Conservation (phyloP, 2,329 filamentous ascomycete species). For the Scedosporium aurantiacum region DNA sequence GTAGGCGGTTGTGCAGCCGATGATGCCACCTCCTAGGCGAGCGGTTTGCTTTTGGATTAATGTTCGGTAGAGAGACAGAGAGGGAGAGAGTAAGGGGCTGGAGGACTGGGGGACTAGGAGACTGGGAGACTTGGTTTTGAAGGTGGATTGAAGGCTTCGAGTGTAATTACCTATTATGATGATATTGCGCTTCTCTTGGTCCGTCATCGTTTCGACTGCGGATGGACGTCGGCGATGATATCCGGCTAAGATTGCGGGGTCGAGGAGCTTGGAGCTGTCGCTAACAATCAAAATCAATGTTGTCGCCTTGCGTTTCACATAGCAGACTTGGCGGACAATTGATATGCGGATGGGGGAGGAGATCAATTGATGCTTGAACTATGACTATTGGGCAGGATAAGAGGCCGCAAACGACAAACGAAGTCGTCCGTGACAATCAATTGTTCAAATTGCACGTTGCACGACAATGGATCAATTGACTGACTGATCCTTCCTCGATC, state of each 20-base stretch:
- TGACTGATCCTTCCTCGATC: too few relatives aligned
- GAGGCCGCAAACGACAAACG: too few relatives aligned
- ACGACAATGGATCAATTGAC: too few relatives aligned
- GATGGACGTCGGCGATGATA: not conserved
- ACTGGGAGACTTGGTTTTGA: constrained; percentile 8
- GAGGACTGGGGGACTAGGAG: too few relatives aligned
- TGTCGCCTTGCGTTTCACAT: too few relatives aligned
- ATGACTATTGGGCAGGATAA: too few relatives aligned
- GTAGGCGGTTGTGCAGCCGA: constrained; percentile 85
- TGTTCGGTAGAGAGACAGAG: not conserved
- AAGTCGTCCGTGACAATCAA: too few relatives aligned
- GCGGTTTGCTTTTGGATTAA: not conserved
- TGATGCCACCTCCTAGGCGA: constrained; percentile 70
- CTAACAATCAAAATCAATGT: not conserved
- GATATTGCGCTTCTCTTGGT: constrained; percentile 27
- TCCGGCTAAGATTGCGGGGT: not conserved
- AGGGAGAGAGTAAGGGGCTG: too few relatives aligned
- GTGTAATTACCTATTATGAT: constrained; percentile 40
- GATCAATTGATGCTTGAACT: too few relatives aligned
- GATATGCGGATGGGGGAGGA: too few relatives aligned
- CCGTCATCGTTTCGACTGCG: not conserved
- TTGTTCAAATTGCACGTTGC: too few relatives aligned
- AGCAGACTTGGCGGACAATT: too few relatives aligned
- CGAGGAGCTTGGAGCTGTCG: not conserved
- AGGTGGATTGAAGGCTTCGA: not conserved